phyloP scores from a whole-genome alignment of 495 filamentous ascomycete species.

The Hyaloscypha hepaticicola region DNA sequence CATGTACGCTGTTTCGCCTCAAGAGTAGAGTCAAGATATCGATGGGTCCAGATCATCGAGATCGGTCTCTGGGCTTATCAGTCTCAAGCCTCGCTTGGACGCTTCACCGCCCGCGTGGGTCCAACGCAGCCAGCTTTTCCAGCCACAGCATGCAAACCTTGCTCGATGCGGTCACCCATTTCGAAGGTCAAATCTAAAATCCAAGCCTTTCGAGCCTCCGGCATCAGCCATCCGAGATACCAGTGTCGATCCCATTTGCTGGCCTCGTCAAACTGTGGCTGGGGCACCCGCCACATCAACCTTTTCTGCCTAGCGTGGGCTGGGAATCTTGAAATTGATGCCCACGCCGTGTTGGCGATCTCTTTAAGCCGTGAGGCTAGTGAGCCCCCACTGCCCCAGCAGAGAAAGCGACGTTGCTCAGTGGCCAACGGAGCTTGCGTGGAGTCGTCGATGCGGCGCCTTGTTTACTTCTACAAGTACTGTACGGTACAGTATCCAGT shows the following conservation, averaged over 20 bases:
- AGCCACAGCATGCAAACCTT: background rate
- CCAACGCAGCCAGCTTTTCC: background rate
- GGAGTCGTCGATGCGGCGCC: too few species aligned
- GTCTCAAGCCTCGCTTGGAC: background rate
- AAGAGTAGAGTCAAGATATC: too few species aligned
- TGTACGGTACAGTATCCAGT: too few species aligned
- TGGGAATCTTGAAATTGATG: background rate
- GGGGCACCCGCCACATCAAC: background rate
- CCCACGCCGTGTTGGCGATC: background rate
- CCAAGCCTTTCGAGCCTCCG: background rate
- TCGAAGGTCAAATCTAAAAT: constrained; percentile 2
- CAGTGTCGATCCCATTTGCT: background rate
- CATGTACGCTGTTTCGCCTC: too few species aligned
- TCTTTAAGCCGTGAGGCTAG: background rate
- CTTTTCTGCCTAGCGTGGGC: background rate
- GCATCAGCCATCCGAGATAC: background rate
- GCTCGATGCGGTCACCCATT: background rate
- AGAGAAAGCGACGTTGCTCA: background rate
- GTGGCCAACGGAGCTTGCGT: background rate
- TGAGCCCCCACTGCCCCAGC: background rate
- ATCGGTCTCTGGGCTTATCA: background rate
- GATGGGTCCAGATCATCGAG: background rate
- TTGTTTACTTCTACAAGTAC: too few species aligned
- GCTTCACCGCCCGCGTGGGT: background rate
- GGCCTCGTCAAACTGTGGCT: background rate